phyloP scores from a whole-genome alignment of 495 filamentous ascomycete species.

The Penicillium ucsense region DNA sequence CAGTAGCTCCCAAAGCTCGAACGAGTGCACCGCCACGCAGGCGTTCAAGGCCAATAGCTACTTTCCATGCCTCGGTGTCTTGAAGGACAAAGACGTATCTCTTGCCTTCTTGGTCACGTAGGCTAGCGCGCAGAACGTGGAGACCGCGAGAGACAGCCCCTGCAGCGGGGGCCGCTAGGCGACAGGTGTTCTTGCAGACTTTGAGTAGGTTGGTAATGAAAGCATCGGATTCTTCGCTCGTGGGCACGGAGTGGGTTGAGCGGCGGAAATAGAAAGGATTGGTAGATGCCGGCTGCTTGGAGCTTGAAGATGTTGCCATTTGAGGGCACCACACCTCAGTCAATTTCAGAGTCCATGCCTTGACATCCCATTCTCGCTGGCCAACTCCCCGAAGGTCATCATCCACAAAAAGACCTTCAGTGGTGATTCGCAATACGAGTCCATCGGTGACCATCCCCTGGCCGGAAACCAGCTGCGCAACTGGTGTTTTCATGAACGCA shows the following conservation, averaged over 20 bases:
- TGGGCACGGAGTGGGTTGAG: slow-evolving; percentile 36
- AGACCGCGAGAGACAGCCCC: slow-evolving; percentile 47
- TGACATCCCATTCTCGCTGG: slow-evolving; percentile 95
- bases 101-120: slow-evolving; percentile 77
- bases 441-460: slow-evolving; percentile 74
- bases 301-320: slow-evolving; percentile 15
- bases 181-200: slow-evolving; percentile 54
- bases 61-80: slow-evolving; percentile 88
- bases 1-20: slow-evolving; percentile 53
- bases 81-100: slow-evolving; percentile 73
- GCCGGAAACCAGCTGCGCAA: slow-evolving; percentile 70
- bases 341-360: slow-evolving; percentile 90
- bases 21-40: slow-evolving; percentile 63
- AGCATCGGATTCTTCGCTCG: slow-evolving; percentile 52
- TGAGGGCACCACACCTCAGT: slow-evolving; percentile 82
- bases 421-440: slow-evolving; percentile 72
- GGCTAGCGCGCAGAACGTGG: slow-evolving; percentile 72
- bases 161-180: slow-evolving; percentile 32
- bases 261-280: slow-evolving; percentile 28
- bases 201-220: slow-evolving; percentile 49
- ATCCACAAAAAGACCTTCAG: slow-evolving; percentile 91
- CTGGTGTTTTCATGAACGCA: slow-evolving; percentile 67
- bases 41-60: slow-evolving; percentile 67
- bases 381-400: slow-evolving; percentile 80
- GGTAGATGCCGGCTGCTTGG: slow-evolving; percentile 14